These are phyloP conservation scores for Aureobasidium lini DNA, from an alignment of 2,329 filamentous ascomycete species.

Conservation along the genomic window DNA sequence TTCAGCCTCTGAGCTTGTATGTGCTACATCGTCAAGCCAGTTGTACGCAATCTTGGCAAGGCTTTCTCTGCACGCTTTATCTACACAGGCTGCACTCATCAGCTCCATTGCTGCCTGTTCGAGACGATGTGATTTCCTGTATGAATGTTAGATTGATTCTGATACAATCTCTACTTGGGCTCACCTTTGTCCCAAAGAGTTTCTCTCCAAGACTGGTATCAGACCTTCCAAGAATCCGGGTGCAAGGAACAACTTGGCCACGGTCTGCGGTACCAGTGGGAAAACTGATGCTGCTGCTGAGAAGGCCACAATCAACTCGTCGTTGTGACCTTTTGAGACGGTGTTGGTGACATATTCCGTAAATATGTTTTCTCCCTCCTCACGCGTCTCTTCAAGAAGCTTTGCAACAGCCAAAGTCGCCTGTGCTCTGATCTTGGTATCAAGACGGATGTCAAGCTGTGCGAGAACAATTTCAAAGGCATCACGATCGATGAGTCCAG, in stretches of 20 bases:
- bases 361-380: slow-evolving; percentile 59
- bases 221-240: slow-evolving; percentile 78
- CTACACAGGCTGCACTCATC: slow-evolving; percentile 85
- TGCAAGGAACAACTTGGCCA: slow-evolving; percentile 72
- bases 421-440: slow-evolving; percentile 66
- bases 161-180: background rate
- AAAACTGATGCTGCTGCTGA: slow-evolving; percentile 87
- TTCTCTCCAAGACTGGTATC: slow-evolving; percentile 66
- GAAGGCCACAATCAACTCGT: slow-evolving; percentile 85
- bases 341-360: slow-evolving; percentile 65
- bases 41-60: slow-evolving; percentile 77
- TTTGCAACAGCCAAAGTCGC: slow-evolving; percentile 76
- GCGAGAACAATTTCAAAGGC: slow-evolving; percentile 79
- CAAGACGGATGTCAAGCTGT: slow-evolving; percentile 76
- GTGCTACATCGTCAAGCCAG: slow-evolving; percentile 80
- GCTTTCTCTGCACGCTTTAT: slow-evolving; percentile 70
- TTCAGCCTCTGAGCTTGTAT: slow-evolving; percentile 56
- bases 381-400: slow-evolving; percentile 68
- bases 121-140: slow-evolving; percentile 76
- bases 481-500: slow-evolving; percentile 64
- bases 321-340: slow-evolving; percentile 67
- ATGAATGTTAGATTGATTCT: slow-evolving; percentile 14
- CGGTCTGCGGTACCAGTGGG: slow-evolving; percentile 70
- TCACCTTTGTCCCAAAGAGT: slow-evolving; percentile 27
- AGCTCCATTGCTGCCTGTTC: slow-evolving; percentile 83